Evolutionary conservation across 495 filamentous ascomycete species (phyloP).

Genomic region (Bacidia gigantensis): DNA sequence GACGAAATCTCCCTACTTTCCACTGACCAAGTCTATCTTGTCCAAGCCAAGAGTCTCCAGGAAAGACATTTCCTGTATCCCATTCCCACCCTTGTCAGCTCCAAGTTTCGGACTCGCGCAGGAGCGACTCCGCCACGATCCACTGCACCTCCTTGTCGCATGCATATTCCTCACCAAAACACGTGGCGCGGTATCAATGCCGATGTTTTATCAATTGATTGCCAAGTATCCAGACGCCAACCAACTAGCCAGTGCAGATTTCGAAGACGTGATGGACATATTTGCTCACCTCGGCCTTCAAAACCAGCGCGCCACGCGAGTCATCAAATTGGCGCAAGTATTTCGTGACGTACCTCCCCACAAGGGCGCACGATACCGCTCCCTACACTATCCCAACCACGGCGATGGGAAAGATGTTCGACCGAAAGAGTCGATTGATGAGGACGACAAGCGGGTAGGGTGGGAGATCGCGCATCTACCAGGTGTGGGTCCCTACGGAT

Average conservation of each 20-base stretch:
- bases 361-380: slow-evolving; percentile 44
- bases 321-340: slow-evolving; percentile 50
- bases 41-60: slow-evolving; percentile 22
- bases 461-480: slow-evolving; percentile 86
- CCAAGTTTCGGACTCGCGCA: slow-evolving; percentile 66
- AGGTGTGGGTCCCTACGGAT: slow-evolving; percentile 68
- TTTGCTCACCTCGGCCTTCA: slow-evolving; percentile 68
- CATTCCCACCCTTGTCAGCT: slow-evolving; percentile 53
- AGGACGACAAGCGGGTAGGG: slow-evolving; percentile 35
- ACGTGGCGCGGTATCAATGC: slow-evolving; percentile 57
- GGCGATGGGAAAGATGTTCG: slow-evolving; percentile 43
- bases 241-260: slow-evolving; percentile 45
- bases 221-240: slow-evolving; percentile 51
- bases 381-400: slow-evolving; percentile 51
- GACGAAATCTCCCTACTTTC: slow-evolving; percentile 32
- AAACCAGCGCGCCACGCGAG: slow-evolving; percentile 43
- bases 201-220: slow-evolving; percentile 59
- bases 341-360: slow-evolving; percentile 53
- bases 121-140: slow-evolving; percentile 56
- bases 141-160: slow-evolving; percentile 60
- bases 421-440: slow-evolving; percentile 30
- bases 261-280: slow-evolving; percentile 42
- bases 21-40: not conserved
- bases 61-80: slow-evolving; percentile 47
- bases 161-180: slow-evolving; percentile 78